Conservation (phyloP, 2,329 filamentous ascomycete species). For the Raffaelea deltoideospora region DNA sequence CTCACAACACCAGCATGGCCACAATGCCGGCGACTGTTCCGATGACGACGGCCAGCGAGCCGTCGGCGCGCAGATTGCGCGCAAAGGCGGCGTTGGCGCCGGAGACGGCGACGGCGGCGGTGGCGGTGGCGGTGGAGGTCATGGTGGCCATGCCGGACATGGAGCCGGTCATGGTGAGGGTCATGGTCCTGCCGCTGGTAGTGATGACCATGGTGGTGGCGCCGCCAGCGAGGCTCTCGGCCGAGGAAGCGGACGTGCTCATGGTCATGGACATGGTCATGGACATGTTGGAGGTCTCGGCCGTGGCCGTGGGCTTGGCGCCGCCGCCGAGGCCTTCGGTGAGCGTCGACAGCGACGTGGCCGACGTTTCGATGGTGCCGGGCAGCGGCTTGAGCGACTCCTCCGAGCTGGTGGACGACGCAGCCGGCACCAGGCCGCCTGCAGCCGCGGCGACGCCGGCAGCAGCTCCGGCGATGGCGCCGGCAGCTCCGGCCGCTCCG, state of each 20-base stretch:
- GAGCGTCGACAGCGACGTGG: slow-evolving; percentile 4
- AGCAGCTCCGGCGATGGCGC: not conserved
- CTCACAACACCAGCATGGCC: too few relatives aligned
- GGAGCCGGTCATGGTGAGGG: slow-evolving; percentile 6
- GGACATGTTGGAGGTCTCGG: not conserved
- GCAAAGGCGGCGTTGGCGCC: too few relatives aligned
- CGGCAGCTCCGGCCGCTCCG: not conserved
- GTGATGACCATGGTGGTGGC: slow-evolving; percentile 7
- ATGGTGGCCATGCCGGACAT: not conserved
- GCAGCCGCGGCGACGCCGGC: not conserved
- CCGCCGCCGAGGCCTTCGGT: not conserved
- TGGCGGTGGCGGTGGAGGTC: slow-evolving; percentile 2
- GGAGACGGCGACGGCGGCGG: not conserved
- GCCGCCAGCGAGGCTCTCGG: too few relatives aligned
- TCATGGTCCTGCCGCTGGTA: slow-evolving; percentile 6
- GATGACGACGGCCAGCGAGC: not conserved
- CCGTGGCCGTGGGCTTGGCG: not conserved
- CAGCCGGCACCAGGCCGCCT: too few relatives aligned
- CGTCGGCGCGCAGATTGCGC: not conserved
- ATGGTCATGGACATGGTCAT: too few relatives aligned
- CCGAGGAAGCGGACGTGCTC: too few relatives aligned
- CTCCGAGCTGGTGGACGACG: not conserved
- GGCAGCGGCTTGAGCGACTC: slow-evolving; percentile 7
- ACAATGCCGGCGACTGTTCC: not conserved
- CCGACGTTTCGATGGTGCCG: slow-evolving; percentile 1